phyloP scores from a whole-genome alignment of 208 protist species.

The Crithidia expoeki region DNA sequence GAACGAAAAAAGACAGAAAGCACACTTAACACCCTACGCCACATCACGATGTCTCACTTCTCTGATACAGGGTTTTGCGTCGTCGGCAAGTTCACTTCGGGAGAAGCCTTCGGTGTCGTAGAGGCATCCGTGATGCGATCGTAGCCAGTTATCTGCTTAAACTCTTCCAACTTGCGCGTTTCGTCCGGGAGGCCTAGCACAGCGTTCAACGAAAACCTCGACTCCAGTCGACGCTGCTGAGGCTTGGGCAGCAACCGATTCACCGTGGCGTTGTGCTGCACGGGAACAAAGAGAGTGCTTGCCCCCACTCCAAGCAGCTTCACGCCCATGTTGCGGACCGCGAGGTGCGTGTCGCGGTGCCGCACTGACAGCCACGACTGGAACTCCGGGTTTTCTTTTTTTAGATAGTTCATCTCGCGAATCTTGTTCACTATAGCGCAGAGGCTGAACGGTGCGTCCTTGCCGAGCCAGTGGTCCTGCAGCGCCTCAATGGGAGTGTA shows the following conservation, averaged over 20 bases:
- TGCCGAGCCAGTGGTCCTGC: conserved; percentile 89
- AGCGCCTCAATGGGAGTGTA: conserved; percentile 90
- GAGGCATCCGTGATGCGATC: conserved; percentile 32
- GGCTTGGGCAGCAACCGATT: conserved; percentile 83
- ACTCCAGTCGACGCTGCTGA: conserved; percentile 82
- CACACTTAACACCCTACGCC: neutral
- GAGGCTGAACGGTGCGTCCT: conserved; percentile 86
- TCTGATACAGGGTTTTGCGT: neutral
- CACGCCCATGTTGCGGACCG: conserved; percentile 81
- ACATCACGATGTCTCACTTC: neutral
- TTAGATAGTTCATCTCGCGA: conserved; percentile 88
- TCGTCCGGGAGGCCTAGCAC: conserved; percentile 85
- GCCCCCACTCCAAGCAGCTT: conserved; percentile 87
- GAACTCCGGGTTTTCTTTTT: conserved; percentile 87
- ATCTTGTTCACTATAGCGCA: conserved; percentile 88
- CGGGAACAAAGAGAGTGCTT: conserved; percentile 81
- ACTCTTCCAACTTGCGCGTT: conserved; percentile 76
- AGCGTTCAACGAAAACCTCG: conserved; percentile 76
- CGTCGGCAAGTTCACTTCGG: neutral
- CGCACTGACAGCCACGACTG: conserved; percentile 88
- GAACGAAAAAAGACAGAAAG: neutral
- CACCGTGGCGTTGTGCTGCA: conserved; percentile 80
- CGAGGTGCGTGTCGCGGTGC: conserved; percentile 74
- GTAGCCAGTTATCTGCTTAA: conserved; percentile 71
- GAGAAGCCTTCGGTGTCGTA: neutral